Percentiles rank a stretch among this genome's conserved stretches.
These are phyloP conservation scores for Catharanthus roseus DNA, from an alignment of 257 asterid species.

Conservation along the genomic window DNA sequence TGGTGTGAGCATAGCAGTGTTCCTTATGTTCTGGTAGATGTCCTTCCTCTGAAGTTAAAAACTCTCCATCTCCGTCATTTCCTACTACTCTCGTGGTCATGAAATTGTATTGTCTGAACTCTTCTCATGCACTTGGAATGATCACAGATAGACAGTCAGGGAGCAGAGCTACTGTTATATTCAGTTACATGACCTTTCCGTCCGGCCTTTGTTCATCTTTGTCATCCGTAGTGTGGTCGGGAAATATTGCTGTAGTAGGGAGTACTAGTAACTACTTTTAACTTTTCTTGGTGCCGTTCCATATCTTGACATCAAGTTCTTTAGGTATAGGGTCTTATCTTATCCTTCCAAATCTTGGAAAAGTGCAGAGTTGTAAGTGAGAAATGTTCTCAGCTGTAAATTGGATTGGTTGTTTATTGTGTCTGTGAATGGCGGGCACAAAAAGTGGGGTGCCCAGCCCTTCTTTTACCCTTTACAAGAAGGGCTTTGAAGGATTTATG, in stretches of 20 bases:
- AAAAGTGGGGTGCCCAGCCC: not conserved
- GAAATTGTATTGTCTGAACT: not conserved
- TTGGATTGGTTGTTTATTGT: not conserved
- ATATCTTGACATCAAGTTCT: not conserved
- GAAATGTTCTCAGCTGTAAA: not conserved
- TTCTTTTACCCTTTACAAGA: not conserved
- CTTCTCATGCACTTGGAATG: not conserved
- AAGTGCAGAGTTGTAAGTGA: not conserved
- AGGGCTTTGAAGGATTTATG: not conserved
- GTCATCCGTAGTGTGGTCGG: not conserved
- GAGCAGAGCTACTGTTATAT: not conserved
- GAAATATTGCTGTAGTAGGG: too few species aligned
- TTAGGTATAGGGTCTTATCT: not conserved
- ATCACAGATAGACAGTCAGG: not conserved
- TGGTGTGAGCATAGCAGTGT: slow-evolving; percentile 12
- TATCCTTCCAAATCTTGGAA: not conserved
- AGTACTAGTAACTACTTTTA: too few species aligned
- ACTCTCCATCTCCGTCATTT: not conserved
- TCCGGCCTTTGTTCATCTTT: not conserved
- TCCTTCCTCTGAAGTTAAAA: not conserved
- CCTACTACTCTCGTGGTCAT: not conserved
- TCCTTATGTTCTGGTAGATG: not conserved
- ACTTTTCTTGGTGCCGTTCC: not conserved
- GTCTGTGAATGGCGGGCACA: not conserved
- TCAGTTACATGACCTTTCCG: too few species aligned